Conservation (phyloP, 257 asterid species). For the Ligustrum vulgare region DNA sequence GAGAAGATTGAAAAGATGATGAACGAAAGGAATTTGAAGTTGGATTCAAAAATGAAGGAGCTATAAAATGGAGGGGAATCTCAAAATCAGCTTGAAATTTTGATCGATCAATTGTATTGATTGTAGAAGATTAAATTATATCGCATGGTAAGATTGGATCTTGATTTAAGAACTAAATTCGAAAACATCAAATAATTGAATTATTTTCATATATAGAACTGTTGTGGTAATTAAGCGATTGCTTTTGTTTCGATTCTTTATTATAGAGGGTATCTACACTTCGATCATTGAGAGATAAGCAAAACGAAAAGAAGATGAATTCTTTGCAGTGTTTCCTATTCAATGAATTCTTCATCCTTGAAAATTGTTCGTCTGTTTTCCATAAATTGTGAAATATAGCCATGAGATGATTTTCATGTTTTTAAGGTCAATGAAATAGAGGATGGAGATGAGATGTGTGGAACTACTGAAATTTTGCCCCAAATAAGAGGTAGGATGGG, state of each 20-base stretch:
- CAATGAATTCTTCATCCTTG: not conserved
- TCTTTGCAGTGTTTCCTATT: not conserved
- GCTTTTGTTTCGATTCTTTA: not conserved
- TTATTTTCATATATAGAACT: not conserved
- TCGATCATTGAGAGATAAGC: conserved; percentile 65
- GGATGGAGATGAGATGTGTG: conserved; percentile 17
- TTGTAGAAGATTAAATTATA: conserved; percentile 68
- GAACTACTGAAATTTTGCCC: too few relatives aligned
- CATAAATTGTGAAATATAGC: too few relatives aligned
- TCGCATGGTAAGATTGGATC: conserved; percentile 45
- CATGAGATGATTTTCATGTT: not conserved
- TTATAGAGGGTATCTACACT: conserved; percentile 53
- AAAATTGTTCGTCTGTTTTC: too few relatives aligned
- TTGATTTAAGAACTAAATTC: not conserved
- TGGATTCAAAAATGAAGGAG: conserved; percentile 66
- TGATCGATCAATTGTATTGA: conserved; percentile 78
- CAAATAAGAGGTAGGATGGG: too few relatives aligned
- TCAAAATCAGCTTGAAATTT: conserved; percentile 79
- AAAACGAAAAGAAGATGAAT: conserved; percentile 48
- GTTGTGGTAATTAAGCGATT: not conserved
- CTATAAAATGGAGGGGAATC: conserved; percentile 51
- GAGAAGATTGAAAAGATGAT: conserved; percentile 54
- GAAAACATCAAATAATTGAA: not conserved
- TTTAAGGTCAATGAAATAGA: conserved; percentile 16
- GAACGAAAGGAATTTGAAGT: conserved; percentile 37